These are phyloP conservation scores for Gyromitra esculenta DNA, from an alignment of 2,329 filamentous ascomycete species.

Conservation along the genomic window DNA sequence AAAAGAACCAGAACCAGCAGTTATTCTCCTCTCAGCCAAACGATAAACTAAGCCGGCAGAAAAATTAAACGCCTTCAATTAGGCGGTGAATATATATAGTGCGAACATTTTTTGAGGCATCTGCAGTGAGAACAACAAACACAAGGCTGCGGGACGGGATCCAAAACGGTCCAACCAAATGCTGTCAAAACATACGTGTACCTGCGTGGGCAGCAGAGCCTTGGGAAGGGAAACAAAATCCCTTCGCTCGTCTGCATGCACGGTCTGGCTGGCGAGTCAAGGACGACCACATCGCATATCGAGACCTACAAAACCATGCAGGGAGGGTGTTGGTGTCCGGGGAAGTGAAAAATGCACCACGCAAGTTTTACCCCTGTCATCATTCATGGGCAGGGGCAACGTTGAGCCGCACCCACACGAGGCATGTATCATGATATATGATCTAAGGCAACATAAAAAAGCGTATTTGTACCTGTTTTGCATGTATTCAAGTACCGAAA, in stretches of 20 bases:
- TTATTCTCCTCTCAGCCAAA: constrained; percentile 21
- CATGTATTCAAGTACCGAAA: constrained; percentile 23
- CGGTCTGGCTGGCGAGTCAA: constrained; percentile 29
- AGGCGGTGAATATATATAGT: constrained; percentile 46
- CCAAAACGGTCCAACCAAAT: constrained; percentile 40
- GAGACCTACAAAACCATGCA: constrained; percentile 27
- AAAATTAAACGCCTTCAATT: constrained; percentile 10
- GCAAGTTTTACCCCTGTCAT: constrained; percentile 16
- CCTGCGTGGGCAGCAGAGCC: constrained; percentile 40
- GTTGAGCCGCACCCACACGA: constrained; percentile 45
- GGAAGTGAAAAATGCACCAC: constrained; percentile 25
- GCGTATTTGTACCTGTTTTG: background rate
- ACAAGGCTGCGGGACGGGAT: constrained; percentile 31
- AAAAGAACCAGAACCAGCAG: constrained; percentile 24
- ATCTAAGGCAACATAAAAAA: constrained; percentile 25
- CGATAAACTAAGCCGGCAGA: constrained; percentile 23
- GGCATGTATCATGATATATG: constrained; percentile 37
- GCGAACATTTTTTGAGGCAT: constrained; percentile 15
- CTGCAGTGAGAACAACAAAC: constrained; percentile 37
- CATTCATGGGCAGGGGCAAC: constrained; percentile 25
- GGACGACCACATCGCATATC: constrained; percentile 51
- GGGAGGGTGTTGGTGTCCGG: constrained; percentile 29
- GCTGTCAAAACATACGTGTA: constrained; percentile 52
- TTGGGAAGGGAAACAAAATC: constrained; percentile 27
- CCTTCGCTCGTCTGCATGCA: constrained; percentile 31